A percentile compares a stretch with the other conserved stretches of the same genome.
Evolutionary conservation across 768 basidiomycete species (phyloP).

Genomic region (Tricholoma terreum): DNA sequence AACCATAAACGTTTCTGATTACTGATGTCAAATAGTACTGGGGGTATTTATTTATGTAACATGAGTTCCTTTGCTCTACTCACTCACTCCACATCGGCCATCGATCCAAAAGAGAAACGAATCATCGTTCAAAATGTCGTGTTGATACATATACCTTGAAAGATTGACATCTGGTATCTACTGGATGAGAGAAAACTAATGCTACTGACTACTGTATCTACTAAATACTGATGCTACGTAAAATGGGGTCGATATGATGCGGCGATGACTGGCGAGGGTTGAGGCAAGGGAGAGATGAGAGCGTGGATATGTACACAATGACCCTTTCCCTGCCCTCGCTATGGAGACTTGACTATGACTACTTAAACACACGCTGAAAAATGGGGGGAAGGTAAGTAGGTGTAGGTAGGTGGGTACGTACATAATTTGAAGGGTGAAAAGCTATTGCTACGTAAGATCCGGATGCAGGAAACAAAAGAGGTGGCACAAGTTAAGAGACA

Average conservation of each 20-base stretch:
- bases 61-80: too few relatives aligned
- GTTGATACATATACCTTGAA: conserved; percentile 22
- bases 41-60: conserved; percentile 1
- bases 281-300: conserved; percentile 22
- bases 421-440: conserved; percentile 14
- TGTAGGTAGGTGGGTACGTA: conserved; percentile 7
- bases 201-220: conserved; percentile 38
- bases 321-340: not conserved
- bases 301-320: conserved; percentile 1
- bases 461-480: conserved; percentile 44
- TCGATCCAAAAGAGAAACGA: too few relatives aligned
- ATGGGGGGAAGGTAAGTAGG: conserved; percentile 2
- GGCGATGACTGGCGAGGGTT: not conserved
- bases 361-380: conserved; percentile 14
- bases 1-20: conserved; percentile 39
- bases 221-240: conserved; percentile 54
- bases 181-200: conserved; percentile 45
- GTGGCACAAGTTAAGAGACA: conserved; percentile 23
- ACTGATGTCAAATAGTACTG: conserved; percentile 5
- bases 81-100: not conserved
- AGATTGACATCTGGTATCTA: conserved; percentile 35
- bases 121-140: conserved; percentile 11
- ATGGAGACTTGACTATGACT: conserved; percentile 16
- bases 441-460: conserved; percentile 44
- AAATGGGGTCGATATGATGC: conserved; percentile 17